phyloP scores from a whole-genome alignment of 345 rosid genomes.

The Erysimum cheiranthoides region DNA sequence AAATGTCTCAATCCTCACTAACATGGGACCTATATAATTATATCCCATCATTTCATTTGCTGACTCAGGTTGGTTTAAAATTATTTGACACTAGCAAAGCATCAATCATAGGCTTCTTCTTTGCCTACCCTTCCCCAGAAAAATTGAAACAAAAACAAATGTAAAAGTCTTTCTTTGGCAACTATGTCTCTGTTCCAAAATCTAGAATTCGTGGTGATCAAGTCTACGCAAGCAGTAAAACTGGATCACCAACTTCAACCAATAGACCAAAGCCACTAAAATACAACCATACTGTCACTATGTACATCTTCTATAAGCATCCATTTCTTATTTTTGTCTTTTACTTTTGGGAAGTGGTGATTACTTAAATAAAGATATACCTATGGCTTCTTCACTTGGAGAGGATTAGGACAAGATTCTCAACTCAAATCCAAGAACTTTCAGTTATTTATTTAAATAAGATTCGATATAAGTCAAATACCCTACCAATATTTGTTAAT shows the following conservation, averaged over 20 bases:
- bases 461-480: conserved; percentile 5
- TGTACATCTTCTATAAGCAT: conserved; percentile 22
- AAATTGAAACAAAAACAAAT: conserved; percentile 9
- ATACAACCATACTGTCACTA: conserved; percentile 19
- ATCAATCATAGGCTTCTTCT: conserved; percentile 35
- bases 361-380: conserved; percentile 36
- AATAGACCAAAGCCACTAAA: not conserved
- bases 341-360: conserved; percentile 39
- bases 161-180: not conserved
- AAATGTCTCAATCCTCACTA: conserved; percentile 42
- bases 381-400: conserved; percentile 26
- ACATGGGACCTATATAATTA: conserved; percentile 44
- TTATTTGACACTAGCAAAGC: conserved; percentile 33
- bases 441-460: not conserved
- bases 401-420: conserved; percentile 40
- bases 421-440: conserved; percentile 18
- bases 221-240: conserved; percentile 32
- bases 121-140: conserved; percentile 1
- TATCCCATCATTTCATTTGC: conserved; percentile 41
- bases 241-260: conserved; percentile 12
- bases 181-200: conserved; percentile 15
- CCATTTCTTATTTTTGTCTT: conserved; percentile 31
- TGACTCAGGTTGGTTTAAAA: conserved; percentile 36
- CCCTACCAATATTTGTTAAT: not conserved
- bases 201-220: conserved; percentile 9